phyloP scores from a whole-genome alignment of 1,284 basidiomycete genomes.

The Cutaneotrichosporon daszewskae region DNA sequence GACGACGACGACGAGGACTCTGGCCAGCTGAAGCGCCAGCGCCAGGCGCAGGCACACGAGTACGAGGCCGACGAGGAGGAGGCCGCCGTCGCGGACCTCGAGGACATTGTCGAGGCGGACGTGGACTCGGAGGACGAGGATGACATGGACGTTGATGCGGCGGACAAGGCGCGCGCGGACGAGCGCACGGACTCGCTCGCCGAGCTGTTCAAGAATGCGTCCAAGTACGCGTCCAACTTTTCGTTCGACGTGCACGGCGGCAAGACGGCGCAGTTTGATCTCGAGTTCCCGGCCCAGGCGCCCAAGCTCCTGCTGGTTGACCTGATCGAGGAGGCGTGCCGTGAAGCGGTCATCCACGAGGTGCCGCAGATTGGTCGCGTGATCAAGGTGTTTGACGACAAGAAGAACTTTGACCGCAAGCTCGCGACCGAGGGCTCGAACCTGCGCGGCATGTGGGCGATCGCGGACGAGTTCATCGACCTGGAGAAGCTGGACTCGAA shows the following conservation, averaged over 20 bases:
- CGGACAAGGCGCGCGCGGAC: slow-evolving; percentile 51
- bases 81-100: slow-evolving; percentile 55
- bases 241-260: slow-evolving; percentile 60
- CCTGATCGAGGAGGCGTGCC: slow-evolving; percentile 78
- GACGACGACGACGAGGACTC: slow-evolving; percentile 73
- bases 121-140: slow-evolving; percentile 39
- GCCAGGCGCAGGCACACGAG: slow-evolving; percentile 61
- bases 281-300: slow-evolving; percentile 60
- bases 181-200: slow-evolving; percentile 45
- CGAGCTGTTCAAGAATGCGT: slow-evolving; percentile 50
- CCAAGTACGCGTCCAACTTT: slow-evolving; percentile 58
- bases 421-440: slow-evolving; percentile 73
- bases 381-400: slow-evolving; percentile 48
- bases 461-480: slow-evolving; percentile 72
- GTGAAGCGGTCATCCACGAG: slow-evolving; percentile 76
- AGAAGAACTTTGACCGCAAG: slow-evolving; percentile 45
- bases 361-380: slow-evolving; percentile 73
- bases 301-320: slow-evolving; percentile 90
- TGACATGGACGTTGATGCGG: slow-evolving; percentile 48
- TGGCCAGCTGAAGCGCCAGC: slow-evolving; percentile 58
- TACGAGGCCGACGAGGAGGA: slow-evolving; percentile 62
- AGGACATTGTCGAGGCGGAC: slow-evolving; percentile 58
- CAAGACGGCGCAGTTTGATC: slow-evolving; percentile 65
- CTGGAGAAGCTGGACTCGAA: slow-evolving; percentile 84
- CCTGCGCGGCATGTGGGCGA: slow-evolving; percentile 83